Evolutionary conservation across 306 rosid species (phyloP).

Genomic region (Calophaca sinica): DNA sequence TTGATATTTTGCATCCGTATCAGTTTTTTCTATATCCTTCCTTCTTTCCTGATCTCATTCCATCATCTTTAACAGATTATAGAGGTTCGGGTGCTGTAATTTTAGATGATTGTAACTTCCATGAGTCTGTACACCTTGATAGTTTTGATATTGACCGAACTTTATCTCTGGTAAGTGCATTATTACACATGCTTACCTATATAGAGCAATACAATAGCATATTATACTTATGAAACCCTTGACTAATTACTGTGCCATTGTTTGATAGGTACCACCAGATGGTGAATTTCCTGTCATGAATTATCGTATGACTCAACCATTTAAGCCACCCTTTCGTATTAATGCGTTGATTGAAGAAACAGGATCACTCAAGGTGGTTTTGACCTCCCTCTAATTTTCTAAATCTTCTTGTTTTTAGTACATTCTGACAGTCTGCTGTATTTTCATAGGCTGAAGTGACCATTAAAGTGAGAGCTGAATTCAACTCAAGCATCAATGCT

Average conservation of each 20-base stretch:
- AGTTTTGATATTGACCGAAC: constrained; percentile 81
- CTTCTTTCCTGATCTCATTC: constrained; percentile 37
- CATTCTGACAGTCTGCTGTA: constrained; percentile 30
- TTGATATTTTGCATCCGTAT: neutral
- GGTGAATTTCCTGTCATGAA: constrained; percentile 98
- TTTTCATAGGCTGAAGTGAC: constrained; percentile 80
- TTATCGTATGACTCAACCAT: constrained; percentile 88
- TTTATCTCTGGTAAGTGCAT: constrained; percentile 73
- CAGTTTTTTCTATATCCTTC: constrained; percentile 29
- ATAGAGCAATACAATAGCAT: constrained; percentile 8
- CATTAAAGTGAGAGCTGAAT: constrained; percentile 83
- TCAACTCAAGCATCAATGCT: constrained; percentile 73
- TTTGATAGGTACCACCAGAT: constrained; percentile 80
- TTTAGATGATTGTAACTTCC: constrained; percentile 96
- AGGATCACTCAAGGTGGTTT: constrained; percentile 74
- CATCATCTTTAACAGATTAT: constrained; percentile 66
- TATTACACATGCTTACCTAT: constrained; percentile 8
- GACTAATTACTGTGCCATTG: constrained; percentile 35
- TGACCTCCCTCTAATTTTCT: constrained; percentile 20
- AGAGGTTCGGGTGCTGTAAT: constrained; percentile 77
- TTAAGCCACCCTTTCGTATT: constrained; percentile 86
- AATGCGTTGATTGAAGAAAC: constrained; percentile 89
- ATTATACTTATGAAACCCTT: constrained; percentile 24
- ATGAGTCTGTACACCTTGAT: constrained; percentile 92
- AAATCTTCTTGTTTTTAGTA: constrained; percentile 30